Percentiles rank a stretch among this genome's conserved stretches.
phyloP scores from a whole-genome alignment of 345 rosid genomes.

The Camelina neglecta region DNA sequence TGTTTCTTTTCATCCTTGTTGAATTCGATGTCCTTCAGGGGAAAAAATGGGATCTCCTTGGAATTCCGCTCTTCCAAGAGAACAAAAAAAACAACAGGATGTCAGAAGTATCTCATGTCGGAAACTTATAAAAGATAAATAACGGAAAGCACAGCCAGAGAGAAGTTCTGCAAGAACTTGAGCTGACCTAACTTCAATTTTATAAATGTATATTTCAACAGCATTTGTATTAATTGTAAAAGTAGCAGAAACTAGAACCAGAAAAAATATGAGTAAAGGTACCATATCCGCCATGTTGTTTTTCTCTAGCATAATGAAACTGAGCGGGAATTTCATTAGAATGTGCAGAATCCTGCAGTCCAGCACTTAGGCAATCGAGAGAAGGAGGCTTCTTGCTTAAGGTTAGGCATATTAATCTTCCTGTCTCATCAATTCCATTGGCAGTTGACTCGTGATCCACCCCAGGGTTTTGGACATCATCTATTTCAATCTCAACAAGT shows the following conservation, averaged over 20 bases:
- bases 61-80: conserved; percentile 47
- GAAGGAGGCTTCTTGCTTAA: conserved; percentile 59
- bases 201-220: not conserved
- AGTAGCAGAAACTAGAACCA: conserved; percentile 28
- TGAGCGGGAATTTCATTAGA: conserved; percentile 32
- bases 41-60: conserved; percentile 55
- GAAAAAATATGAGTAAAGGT: conserved; percentile 12
- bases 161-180: conserved; percentile 22
- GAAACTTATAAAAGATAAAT: conserved; percentile 6
- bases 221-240: conserved; percentile 14
- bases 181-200: conserved; percentile 18
- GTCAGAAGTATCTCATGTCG: conserved; percentile 46
- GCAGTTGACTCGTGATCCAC: conserved; percentile 40
- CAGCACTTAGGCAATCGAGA: conserved; percentile 47
- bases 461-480: conserved; percentile 34
- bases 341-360: conserved; percentile 46
- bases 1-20: conserved; percentile 40
- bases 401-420: conserved; percentile 52
- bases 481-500: conserved; percentile 29
- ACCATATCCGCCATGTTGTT: conserved; percentile 58
- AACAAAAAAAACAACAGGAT: conserved; percentile 22
- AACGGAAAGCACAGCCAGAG: conserved; percentile 1
- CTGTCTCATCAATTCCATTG: conserved; percentile 39
- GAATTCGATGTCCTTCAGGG: conserved; percentile 40
- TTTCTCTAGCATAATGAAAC: conserved; percentile 39